Conservation (phyloP, 139 green algal genomes). For the Chlamydomonas asymmetrica region DNA sequence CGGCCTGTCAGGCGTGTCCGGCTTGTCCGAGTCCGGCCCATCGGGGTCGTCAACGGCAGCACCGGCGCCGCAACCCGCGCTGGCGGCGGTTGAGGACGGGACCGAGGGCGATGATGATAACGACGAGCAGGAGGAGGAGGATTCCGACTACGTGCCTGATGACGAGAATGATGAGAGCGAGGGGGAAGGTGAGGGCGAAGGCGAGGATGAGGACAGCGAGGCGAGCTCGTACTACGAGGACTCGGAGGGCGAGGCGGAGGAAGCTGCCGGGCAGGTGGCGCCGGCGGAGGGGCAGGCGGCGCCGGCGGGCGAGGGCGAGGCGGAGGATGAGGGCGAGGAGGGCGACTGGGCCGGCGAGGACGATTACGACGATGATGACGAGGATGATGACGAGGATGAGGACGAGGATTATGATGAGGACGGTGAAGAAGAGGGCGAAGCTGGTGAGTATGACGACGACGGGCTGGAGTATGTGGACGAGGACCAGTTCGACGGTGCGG, state of each 20-base stretch:
- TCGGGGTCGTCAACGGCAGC: no score
- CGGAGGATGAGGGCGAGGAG: background rate
- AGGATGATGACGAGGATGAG: background rate
- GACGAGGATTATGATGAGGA: background rate
- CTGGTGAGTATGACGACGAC: background rate
- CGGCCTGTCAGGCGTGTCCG: no score
- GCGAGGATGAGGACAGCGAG: background rate
- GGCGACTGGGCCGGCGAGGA: background rate
- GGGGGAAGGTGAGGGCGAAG: background rate
- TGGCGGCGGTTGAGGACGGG: constrained; percentile 1
- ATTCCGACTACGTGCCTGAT: background rate
- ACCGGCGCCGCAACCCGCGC: no score
- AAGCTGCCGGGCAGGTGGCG: background rate
- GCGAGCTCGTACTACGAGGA: background rate
- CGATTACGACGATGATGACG: background rate
- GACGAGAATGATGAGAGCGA: constrained; percentile 2
- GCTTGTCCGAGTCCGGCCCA: no score
- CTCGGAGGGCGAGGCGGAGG: constrained; percentile 1
- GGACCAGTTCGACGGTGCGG: background rate
- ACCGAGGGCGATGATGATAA: background rate
- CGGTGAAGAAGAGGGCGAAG: background rate
- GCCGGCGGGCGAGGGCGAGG: constrained; percentile 4
- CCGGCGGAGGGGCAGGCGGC: background rate
- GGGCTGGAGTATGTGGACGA: background rate
- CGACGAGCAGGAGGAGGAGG: background rate